Conservation (phyloP, 2,329 filamentous ascomycete species). For the Amauroascus verrucosus region DNA sequence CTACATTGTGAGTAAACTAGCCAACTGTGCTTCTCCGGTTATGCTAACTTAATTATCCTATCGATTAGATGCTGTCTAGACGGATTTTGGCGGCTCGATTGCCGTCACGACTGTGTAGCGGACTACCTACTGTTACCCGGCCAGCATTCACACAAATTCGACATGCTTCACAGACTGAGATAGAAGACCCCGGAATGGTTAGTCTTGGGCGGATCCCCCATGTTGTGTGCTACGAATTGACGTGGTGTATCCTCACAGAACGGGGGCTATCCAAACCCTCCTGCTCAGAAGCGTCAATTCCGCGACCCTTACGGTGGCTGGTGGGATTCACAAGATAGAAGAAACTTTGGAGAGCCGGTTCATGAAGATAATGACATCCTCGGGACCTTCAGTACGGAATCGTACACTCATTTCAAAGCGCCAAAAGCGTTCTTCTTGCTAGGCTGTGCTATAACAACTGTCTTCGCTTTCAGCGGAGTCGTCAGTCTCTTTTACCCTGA, state of each 20-base stretch:
- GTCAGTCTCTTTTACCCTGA: constrained; percentile 65
- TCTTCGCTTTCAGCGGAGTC: constrained; percentile 55
- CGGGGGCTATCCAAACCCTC: constrained; percentile 40
- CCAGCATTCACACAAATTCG: constrained; percentile 35
- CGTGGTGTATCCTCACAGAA: constrained; percentile 29
- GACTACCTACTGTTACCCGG: constrained; percentile 19
- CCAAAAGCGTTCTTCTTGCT: constrained; percentile 60
- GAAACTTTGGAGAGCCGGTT: constrained; percentile 92
- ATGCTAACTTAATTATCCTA: constrained; percentile 18
- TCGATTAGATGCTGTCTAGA: constrained; percentile 36
- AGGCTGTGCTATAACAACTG: constrained; percentile 53
- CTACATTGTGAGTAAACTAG: constrained; percentile 8
- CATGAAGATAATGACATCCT: constrained; percentile 95
- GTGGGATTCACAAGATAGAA: constrained; percentile 96
- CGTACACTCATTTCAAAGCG: constrained; percentile 74
- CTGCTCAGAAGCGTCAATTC: constrained; percentile 70
- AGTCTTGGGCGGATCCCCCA: neutral
- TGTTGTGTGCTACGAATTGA: constrained; percentile 1
- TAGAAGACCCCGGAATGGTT: constrained; percentile 39
- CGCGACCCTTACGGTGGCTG: constrained; percentile 87
- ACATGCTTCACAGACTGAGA: constrained; percentile 30
- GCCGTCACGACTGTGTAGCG: constrained; percentile 30
- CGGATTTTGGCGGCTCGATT: constrained; percentile 34
- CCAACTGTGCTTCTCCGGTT: neutral
- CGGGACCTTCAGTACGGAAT: constrained; percentile 77